A percentile compares a stretch with the other conserved stretches of the same genome.
Evolutionary conservation across 768 basidiomycete species (phyloP).

Genomic region (Lactifluus piperatus): DNA sequence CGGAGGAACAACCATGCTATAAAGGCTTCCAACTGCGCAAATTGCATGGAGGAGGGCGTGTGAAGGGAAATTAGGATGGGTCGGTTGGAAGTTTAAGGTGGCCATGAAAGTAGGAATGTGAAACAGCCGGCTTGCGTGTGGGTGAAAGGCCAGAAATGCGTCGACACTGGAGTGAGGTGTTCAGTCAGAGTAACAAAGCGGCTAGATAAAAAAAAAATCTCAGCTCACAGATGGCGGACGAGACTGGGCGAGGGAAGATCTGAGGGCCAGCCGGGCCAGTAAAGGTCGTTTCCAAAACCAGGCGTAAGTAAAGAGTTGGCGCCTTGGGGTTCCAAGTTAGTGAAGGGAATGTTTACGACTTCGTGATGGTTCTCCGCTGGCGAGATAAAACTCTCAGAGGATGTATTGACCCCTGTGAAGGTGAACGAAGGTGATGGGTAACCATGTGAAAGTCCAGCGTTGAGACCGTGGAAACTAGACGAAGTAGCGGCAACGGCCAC

Average conservation of each 20-base stretch:
- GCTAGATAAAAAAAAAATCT: neutral
- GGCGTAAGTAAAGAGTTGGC: neutral
- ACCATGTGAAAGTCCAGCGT: neutral
- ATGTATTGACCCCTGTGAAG: neutral
- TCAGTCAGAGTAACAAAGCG: neutral
- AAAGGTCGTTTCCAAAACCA: constrained; percentile 10
- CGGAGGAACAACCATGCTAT: constrained; percentile 58
- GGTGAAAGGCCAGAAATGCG: constrained; percentile 71
- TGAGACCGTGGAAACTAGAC: neutral
- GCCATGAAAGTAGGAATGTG: constrained; percentile 59
- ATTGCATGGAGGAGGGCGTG: constrained; percentile 75
- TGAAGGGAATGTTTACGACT: neutral
- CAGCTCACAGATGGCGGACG: constrained; percentile 53
- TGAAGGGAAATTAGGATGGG: constrained; percentile 66
- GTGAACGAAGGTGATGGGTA: neutral
- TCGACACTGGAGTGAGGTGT: constrained; percentile 44
- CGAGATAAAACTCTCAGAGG: neutral
- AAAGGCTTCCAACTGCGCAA: constrained; percentile 69
- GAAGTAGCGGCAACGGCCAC: neutral
- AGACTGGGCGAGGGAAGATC: constrained; percentile 54
- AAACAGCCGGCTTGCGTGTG: constrained; percentile 62
- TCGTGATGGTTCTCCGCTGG: neutral
- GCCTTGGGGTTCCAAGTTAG: neutral
- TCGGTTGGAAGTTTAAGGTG: constrained; percentile 53
- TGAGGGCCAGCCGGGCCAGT: constrained; percentile 41